Evolutionary conservation across 768 basidiomycete genomes (phyloP), one percentile per base, ranked within the genome.

Genomic region (Tulasnella sp.): DNA sequence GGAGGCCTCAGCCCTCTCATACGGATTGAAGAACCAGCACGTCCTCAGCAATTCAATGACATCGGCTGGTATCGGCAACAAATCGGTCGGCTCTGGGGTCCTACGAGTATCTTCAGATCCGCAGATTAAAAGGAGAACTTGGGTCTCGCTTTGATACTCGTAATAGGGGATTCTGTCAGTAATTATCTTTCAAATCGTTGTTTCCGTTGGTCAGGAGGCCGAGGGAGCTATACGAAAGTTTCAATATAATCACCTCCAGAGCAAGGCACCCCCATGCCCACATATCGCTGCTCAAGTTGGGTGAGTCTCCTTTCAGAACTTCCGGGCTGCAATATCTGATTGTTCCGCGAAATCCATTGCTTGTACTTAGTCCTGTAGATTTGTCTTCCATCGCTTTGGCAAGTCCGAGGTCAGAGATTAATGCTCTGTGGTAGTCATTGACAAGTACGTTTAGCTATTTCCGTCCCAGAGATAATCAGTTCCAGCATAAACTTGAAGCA

Each of bases 181-280:
- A 9, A 57, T 23, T 57, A 57, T 57, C 55, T 57, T 13, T 20
- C 1, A 57, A 18, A 20, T 44, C 1, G 35, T 35, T 35, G 35
- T 5, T 35, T 35, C 35, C 44, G 13, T 13, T 44, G 9, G 44
- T 44, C 44, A 44, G 13, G 13, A 44, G 16, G 13, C 44, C 1
- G 16, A 11, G 16, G 44, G 2, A 44, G 20, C 26, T 20, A n/a
- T 35, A 35, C 2, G 35, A 57, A 9, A 57, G 1, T 20, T 9
- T 57, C 5, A 57, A 20, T 26, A 20, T 57, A 35, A 23, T 16
- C 35, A 71, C 70, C 32, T 71, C 70, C 23, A 71, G 70, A 37
- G 40, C 35, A 20, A 71, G 70, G 32, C 70, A 71, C 13, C 70
- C 70, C 70, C 74, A 71, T 10, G n/a, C 23, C 70, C 70, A 71